These are phyloP conservation scores for Solanum chaucha DNA, from an alignment of 257 asterid species.

Conservation along the genomic window DNA sequence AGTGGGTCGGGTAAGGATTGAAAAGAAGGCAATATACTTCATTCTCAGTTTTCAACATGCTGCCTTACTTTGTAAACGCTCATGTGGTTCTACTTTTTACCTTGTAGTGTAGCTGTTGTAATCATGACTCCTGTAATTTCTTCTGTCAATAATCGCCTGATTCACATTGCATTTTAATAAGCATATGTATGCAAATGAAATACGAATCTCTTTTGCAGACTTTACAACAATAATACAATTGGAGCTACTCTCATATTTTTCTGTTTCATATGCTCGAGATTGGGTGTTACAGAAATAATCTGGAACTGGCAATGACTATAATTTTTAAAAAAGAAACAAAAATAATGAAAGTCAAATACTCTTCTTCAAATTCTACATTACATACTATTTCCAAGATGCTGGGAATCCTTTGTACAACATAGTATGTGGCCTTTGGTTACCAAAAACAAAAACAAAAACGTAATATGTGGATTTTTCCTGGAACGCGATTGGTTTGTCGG, in stretches of 20 bases:
- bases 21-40: constrained; percentile 38
- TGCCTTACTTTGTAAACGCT: not conserved
- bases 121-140: not conserved
- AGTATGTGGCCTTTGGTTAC: not conserved
- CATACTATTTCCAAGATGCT: not conserved
- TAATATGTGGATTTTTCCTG: not conserved
- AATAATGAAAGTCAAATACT: not conserved
- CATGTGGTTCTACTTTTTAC: not conserved
- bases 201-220: not conserved
- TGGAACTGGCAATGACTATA: not conserved
- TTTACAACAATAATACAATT: not conserved
- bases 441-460: not conserved
- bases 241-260: not conserved
- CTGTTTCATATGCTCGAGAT: not conserved
- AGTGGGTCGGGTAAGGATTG: not conserved
- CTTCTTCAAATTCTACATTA: not conserved
- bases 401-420: not conserved
- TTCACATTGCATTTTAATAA: not conserved
- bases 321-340: not conserved
- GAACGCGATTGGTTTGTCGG: not conserved
- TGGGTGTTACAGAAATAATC: not conserved
- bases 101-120: not conserved
- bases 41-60: not conserved
- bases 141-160: not conserved
- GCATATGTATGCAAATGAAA: not conserved